Conservation (phyloP, 345 rosid genomes). For the Erodium maritimum region DNA sequence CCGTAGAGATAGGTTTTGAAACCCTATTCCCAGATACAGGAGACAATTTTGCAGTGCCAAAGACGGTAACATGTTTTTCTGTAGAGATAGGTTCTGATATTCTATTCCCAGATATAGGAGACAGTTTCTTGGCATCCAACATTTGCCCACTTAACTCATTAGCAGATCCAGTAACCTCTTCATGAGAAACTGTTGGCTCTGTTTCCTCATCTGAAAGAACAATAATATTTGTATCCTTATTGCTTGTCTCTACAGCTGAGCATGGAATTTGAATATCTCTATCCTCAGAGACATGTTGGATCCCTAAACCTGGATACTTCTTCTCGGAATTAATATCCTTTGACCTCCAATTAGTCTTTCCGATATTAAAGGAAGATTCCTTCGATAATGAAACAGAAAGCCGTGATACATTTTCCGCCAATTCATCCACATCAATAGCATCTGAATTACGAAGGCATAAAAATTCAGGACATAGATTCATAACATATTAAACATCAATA, state of each 20-base stretch:
- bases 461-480: background rate
- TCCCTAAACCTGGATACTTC: slow-evolving; percentile 14
- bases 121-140: slow-evolving; percentile 19
- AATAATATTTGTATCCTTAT: slow-evolving; percentile 18
- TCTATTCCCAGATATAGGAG: slow-evolving; percentile 22
- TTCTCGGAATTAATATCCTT: slow-evolving; percentile 9
- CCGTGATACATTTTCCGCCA: slow-evolving; percentile 47
- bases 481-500: background rate
- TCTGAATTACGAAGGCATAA: slow-evolving; percentile 32
- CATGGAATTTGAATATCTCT: slow-evolving; percentile 23
- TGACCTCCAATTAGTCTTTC: slow-evolving; percentile 14
- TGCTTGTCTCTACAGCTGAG: slow-evolving; percentile 15
- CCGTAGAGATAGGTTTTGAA: slow-evolving; percentile 18
- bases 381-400: slow-evolving; percentile 44
- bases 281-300: slow-evolving; percentile 23
- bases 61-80: slow-evolving; percentile 2
- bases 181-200: slow-evolving; percentile 18
- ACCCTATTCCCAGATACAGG: too few species aligned
- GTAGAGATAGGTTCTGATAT: background rate
- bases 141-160: slow-evolving; percentile 17
- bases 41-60: slow-evolving; percentile 23
- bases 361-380: slow-evolving; percentile 20
- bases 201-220: slow-evolving; percentile 53
- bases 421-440: slow-evolving; percentile 39
- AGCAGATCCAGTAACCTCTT: slow-evolving; percentile 9